Evolutionary conservation across 1,284 basidiomycete genomes (phyloP).

Genomic region (Tylopilus sp.): DNA sequence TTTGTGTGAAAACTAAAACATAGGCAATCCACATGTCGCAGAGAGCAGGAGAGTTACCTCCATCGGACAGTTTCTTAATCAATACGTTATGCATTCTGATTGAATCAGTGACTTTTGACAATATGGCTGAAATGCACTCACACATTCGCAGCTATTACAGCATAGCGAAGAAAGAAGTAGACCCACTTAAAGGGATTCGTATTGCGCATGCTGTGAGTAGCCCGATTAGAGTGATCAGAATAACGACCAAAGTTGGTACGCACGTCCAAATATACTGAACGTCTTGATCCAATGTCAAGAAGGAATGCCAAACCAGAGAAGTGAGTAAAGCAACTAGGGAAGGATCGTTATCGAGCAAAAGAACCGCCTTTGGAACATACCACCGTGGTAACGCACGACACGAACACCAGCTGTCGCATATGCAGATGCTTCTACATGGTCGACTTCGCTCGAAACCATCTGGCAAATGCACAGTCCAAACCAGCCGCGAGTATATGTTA

Average conservation of each 20-base stretch:
- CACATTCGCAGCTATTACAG: constrained; percentile 19
- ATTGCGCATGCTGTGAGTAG: constrained; percentile 27
- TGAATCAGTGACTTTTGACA: not conserved
- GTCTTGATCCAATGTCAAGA: constrained; percentile 29
- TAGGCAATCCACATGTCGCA: constrained; percentile 29
- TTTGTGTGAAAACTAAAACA: constrained; percentile 14
- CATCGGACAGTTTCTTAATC: constrained; percentile 16
- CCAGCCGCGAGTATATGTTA: too few relatives aligned
- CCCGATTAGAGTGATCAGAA: not conserved
- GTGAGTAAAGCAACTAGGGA: constrained; percentile 18
- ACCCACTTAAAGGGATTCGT: constrained; percentile 32
- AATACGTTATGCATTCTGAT: constrained; percentile 27
- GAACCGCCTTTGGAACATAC: constrained; percentile 13
- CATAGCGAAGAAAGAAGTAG: constrained; percentile 36
- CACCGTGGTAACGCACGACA: constrained; percentile 23
- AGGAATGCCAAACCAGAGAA: constrained; percentile 27
- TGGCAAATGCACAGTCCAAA: too few relatives aligned
- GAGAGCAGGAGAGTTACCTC: constrained; percentile 15
- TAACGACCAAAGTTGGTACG: not conserved
- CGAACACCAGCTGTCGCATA: constrained; percentile 4
- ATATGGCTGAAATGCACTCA: constrained; percentile 16
- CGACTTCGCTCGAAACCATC: too few relatives aligned
- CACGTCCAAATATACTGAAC: constrained; percentile 37
- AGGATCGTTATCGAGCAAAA: constrained; percentile 6
- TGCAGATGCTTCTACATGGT: too few relatives aligned